A percentile compares a stretch with the other conserved stretches of the same genome.
Conservation (phyloP, 2,329 filamentous ascomycete species). For the Teratosphaeria nubilosa region DNA sequence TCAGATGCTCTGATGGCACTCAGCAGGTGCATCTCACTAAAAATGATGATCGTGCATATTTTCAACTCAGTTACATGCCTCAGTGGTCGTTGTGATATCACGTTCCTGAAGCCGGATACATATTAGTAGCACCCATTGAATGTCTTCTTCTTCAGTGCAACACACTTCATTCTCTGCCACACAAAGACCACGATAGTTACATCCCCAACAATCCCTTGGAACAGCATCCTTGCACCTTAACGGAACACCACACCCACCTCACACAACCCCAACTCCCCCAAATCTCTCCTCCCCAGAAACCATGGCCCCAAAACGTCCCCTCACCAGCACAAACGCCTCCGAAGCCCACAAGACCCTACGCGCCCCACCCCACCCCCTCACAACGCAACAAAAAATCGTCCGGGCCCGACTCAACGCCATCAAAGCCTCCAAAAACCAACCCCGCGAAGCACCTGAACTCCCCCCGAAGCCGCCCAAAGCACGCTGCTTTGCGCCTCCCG, state of each 20-base stretch:
- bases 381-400: slow-evolving; percentile 4
- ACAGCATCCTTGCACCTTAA: neutral
- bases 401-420: neutral
- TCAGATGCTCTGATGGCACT: neutral
- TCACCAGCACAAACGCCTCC: neutral
- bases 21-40: neutral
- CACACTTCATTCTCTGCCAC: neutral
- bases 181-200: too few species aligned
- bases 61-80: neutral
- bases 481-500: slow-evolving; percentile 2
- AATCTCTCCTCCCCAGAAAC: neutral
- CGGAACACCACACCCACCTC: neutral
- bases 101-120: neutral
- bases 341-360: neutral
- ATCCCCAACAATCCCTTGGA: neutral
- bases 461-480: neutral
- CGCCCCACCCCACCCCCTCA: neutral
- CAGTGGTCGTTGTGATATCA: neutral
- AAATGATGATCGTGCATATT: neutral
- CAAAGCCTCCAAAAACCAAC: neutral
- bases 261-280: neutral
- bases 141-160: neutral
- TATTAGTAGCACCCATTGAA: too few species aligned
- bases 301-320: slow-evolving; percentile 2
- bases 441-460: neutral